Evolutionary conservation across 306 rosid genomes (phyloP), one percentile per base, ranked within the genome.

Genomic region (Erythrophleum fordii): DNA sequence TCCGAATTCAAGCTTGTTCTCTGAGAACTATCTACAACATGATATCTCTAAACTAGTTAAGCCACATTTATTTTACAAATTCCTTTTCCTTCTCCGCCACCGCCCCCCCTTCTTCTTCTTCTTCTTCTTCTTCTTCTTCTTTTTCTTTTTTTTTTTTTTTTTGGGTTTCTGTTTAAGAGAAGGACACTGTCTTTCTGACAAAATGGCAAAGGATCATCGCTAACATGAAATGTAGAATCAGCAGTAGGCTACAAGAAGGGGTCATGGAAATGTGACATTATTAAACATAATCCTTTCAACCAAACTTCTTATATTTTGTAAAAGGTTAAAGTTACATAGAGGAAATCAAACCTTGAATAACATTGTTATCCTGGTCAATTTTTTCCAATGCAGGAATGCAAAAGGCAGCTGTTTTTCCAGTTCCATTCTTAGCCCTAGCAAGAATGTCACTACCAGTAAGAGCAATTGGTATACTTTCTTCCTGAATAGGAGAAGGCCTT

Each of bases 391-490:
- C 99, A 5, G 99, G 98, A 83, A 96, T 77, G 83, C 98, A 93
- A 90, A 96, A 96, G 4, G 99, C 99, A 81, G 98, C 98, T 0
- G 99, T 96, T 86, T 96, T 96, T 23, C 99, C 99, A 8, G 99
- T 95, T 81, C 99, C 99, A 80, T 95, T 95, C 84, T 95, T 95
- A n/a, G 99, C 99, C 81, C 99, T 87, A 49, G 99, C 99, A 77
- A 96, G 94, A 92, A 96, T 93, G 89, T 96, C 99, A 85, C 99
- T 96, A 55, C 99, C 98, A 59, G 98, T 96, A 83, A 96, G 89
- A 69, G 98, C 99, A 85, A 96, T 96, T 20, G 99, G 99, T 77
- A 96, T 96, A 81, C 99, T 93, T 88, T 93, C 99, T 86, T 96
- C 99, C 81, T 93, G 99, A 72, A 96, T 96, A 13, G 99, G 99